Evolutionary conservation across 208 protist species (phyloP), one percentile per base, ranked within the genome.

Genomic region (Naegleria gruberi): DNA sequence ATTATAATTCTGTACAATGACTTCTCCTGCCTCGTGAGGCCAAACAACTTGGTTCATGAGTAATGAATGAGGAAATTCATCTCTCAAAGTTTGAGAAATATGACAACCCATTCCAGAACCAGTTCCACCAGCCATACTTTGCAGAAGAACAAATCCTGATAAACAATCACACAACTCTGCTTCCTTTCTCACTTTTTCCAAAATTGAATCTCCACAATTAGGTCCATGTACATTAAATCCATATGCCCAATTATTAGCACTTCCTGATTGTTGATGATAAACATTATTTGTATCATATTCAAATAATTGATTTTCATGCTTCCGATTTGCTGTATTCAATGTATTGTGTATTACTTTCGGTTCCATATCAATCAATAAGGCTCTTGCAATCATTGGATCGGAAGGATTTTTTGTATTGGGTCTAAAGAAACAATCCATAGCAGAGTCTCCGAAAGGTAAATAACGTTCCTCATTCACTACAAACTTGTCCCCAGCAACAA

Each of bases 201-300:
- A 6, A 17, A 94, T 81, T 37, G 4, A 8, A 26, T 90, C 86
- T 41, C 19, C 30, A n/a, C 0, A 89, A 15, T 55, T 37, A 4
- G 92, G 42, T 55, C 92, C 92, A 90, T 94, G 92, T 5, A 44
- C 37, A 83, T 82, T 57, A 74, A 91, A 94, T 10, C 93, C 92
- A 88, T 90, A 93, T 8, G 93, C 93, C 93, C 93, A 94, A 87
- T 94, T 94, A 89, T 94, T 94, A 8, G 46, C 93, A n/a, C 91
- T 92, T 55, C 93, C 93, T 26, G 43, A 45, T 45, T 93, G 91
- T 82, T 91, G 74, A 43, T 34, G 73, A 34, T 89, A 93, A 23
- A 43, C 34, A 42, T n/a, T 40, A 0, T 0, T 4, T 0, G 34
- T 7, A 42, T 46, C 89, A 82, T 94, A 93, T n/a, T 41, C 5